Evolutionary conservation across 2,329 filamentous ascomycete genomes (phyloP), one percentile per base, ranked within the genome.

Genomic region (Pseudopithomyces maydicus): DNA sequence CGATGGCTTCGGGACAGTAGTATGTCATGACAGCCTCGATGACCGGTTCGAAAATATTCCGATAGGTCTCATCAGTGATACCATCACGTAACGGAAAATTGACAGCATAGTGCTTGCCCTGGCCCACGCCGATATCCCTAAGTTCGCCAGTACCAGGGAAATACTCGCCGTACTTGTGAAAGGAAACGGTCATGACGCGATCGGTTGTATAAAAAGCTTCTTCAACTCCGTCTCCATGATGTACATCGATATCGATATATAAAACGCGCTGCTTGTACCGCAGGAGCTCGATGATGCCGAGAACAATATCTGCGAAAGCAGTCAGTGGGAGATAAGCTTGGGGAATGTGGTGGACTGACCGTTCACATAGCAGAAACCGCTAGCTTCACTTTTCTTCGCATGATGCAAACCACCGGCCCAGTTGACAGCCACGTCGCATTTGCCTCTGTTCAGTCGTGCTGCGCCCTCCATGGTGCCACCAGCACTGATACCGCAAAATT

Each of bases 291-390:
- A 98, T 84, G 67, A 97, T 95, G 39, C 90, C 92, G 47, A 99
- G 85, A 56, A 98, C 95, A 68, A 98, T 98, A 77, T 99, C 95
- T 89, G n/a, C 10, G 10, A 10, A 11, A 33, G 58, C 23, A 59
- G 35, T 23, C 20, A 6, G 10, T 6, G n/a, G 26, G 26, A 29
- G 7, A 1, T 2, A 11, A 3, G 5, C 15, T 7, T 2, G 11
- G 0, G 11, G 23, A 35, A 7, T 1, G 14, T 15, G 17, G 15
- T 20, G n/a, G 43, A 33, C 55, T 52, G 14, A 60, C 78, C 80
- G 76, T 99, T 99, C 79, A 98, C 92, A 79, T 99, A 99, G 80
- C 95, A 99, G 78, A 99, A 99, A 0, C 95, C 95, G 15, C 90
- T 94, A 0, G 95, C 94, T 78, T 97, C 92, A 53, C 89, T 87